Evolutionary conservation across 768 basidiomycete genomes (phyloP).

Genomic region (Pleurotus citrinopileatus): DNA sequence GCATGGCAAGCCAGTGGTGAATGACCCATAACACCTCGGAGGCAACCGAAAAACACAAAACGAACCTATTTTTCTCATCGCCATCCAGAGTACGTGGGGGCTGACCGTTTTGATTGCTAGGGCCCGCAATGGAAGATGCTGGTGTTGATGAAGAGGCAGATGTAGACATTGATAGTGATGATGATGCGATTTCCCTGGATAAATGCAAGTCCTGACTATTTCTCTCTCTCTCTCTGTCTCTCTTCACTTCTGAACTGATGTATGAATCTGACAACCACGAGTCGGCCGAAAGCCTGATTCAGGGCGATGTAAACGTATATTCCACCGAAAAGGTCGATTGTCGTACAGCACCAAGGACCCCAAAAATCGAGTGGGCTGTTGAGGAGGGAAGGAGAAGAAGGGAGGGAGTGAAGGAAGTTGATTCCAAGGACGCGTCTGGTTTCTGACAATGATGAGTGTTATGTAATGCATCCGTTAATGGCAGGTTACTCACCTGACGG

Average conservation of each 20-base stretch:
- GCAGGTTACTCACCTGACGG: background rate
- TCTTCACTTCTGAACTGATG: too few relatives aligned
- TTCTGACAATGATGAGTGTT: too few relatives aligned
- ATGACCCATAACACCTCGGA: constrained; percentile 4
- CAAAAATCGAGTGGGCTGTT: constrained; percentile 14
- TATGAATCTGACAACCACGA: too few relatives aligned
- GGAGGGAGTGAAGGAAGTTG: background rate
- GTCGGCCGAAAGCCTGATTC: too few relatives aligned
- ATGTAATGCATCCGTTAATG: background rate
- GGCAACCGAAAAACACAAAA: constrained; percentile 5
- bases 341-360: background rate
- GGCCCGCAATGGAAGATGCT: constrained; percentile 39
- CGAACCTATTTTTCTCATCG: constrained; percentile 74
- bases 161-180: too few relatives aligned
- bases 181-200: too few relatives aligned
- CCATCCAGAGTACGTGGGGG: constrained; percentile 46
- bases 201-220: too few relatives aligned
- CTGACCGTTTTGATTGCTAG: constrained; percentile 53
- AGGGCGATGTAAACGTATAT: too few relatives aligned
- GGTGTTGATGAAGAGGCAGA: constrained; percentile 43
- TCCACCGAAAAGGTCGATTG: too few relatives aligned
- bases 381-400: constrained; percentile 24
- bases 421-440: background rate
- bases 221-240: too few relatives aligned
- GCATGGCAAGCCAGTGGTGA: background rate